phyloP scores from a whole-genome alignment of 73 alveolate species.

The Tetrahymena borealis region DNA sequence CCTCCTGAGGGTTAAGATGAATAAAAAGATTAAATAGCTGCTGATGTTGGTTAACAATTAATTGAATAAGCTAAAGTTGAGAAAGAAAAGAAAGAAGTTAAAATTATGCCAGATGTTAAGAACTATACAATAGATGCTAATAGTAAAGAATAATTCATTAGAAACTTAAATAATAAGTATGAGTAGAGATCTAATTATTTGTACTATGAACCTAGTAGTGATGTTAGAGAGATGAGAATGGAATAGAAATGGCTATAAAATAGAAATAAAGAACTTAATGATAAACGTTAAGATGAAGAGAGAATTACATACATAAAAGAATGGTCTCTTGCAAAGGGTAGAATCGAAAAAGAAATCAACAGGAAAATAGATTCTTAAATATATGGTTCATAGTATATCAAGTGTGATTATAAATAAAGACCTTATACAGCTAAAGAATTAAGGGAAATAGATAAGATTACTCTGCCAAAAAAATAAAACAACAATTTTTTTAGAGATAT shows the following conservation, averaged over 20 bases:
- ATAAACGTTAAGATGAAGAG: conserved; percentile 24
- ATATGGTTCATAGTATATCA: conserved; percentile 24
- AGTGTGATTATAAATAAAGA: conserved; percentile 8
- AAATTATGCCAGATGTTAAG: not conserved
- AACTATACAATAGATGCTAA: not conserved
- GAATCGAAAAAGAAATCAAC: conserved; percentile 32
- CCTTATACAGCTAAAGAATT: not conserved
- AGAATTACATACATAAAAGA: conserved; percentile 8
- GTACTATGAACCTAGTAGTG: conserved; percentile 13
- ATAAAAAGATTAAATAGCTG: not conserved
- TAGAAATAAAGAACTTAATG: conserved; percentile 24
- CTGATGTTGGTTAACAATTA: not conserved
- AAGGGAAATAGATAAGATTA: not conserved
- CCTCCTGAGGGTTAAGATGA: not conserved
- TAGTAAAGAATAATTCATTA: not conserved
- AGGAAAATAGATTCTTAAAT: conserved; percentile 21
- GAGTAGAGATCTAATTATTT: conserved; percentile 11
- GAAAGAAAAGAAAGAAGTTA: not conserved
- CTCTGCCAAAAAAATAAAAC: not conserved
- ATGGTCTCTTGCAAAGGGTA: conserved; percentile 27
- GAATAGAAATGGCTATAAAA: conserved; percentile 16
- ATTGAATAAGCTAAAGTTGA: not conserved
- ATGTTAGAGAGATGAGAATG: conserved; percentile 16
- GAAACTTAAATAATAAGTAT: conserved; percentile 2
- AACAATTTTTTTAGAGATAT: not conserved